These are phyloP conservation scores for Cladosporium oxysporum DNA, from an alignment of 2,329 filamentous ascomycete genomes.

Conservation along the genomic window DNA sequence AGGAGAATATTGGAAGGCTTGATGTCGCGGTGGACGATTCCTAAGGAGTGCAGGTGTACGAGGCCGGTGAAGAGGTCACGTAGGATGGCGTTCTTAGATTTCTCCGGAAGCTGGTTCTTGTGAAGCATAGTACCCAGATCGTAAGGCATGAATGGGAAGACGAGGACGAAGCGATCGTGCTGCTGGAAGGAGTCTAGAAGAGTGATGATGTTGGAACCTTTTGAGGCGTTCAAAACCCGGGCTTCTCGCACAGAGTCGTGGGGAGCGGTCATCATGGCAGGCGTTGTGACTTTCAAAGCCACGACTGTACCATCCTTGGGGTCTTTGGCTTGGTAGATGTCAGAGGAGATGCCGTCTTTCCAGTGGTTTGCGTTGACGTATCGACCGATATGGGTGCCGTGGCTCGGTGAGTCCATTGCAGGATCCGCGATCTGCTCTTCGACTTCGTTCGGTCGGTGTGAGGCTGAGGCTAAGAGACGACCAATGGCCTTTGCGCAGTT, in stretches of 20 bases:
- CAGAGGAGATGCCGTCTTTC: constrained; percentile 73
- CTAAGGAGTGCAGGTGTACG: constrained; percentile 67
- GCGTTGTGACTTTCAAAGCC: constrained; percentile 84
- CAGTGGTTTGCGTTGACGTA: constrained; percentile 60
- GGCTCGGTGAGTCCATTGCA: constrained; percentile 36
- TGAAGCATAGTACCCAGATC: constrained; percentile 70
- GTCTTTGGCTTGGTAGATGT: constrained; percentile 70
- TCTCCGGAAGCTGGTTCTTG: constrained; percentile 33
- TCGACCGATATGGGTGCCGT: constrained; percentile 51
- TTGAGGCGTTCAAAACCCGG: constrained; percentile 66
- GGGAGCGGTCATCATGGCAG: constrained; percentile 71
- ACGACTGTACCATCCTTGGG: constrained; percentile 45
- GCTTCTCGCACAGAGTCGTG: constrained; percentile 82
- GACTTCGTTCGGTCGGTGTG: constrained; percentile 27
- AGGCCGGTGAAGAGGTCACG: constrained; percentile 71
- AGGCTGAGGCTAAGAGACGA: constrained; percentile 37
- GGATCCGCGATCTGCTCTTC: constrained; percentile 33
- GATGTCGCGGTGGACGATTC: constrained; percentile 88
- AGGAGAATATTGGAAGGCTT: constrained; percentile 80
- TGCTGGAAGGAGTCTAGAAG: constrained; percentile 71
- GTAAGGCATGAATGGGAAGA: constrained; percentile 79
- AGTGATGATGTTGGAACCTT: constrained; percentile 61
- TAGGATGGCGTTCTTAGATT: constrained; percentile 54
- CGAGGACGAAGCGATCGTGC: constrained; percentile 73
- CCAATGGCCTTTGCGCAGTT: constrained; percentile 39